Conservation (phyloP, 345 rosid species). For the Pistacia atlantica region DNA sequence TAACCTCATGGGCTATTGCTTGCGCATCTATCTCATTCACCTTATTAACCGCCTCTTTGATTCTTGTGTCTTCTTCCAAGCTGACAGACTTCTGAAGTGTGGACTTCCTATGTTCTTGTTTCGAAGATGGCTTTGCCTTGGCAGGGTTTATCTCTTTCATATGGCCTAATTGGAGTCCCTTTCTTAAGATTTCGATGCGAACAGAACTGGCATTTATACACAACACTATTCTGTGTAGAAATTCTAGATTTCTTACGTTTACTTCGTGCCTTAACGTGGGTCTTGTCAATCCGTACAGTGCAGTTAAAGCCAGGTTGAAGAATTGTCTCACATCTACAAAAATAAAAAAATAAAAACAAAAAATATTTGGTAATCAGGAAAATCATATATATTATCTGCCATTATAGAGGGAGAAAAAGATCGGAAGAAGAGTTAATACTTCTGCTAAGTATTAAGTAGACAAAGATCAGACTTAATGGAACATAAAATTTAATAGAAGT, state of each 20-base stretch:
- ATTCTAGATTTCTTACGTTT: conserved; percentile 34
- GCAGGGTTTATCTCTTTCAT: conserved; percentile 48
- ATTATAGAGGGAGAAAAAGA: neutral
- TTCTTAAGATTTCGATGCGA: conserved; percentile 50
- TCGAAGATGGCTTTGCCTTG: conserved; percentile 18
- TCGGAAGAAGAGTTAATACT: too few species aligned
- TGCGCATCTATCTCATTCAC: conserved; percentile 18
- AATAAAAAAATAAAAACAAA: too few species aligned
- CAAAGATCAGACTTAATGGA: too few species aligned
- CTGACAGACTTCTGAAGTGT: conserved; percentile 12
- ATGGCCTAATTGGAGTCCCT: conserved; percentile 53
- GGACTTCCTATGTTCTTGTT: conserved; percentile 20
- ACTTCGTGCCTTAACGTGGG: conserved; percentile 31
- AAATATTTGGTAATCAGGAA: conserved; percentile 8
- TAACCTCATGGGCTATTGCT: conserved; percentile 14
- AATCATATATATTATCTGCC: neutral
- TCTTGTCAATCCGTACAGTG: conserved; percentile 63
- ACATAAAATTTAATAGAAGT: too few species aligned
- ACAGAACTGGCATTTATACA: conserved; percentile 70
- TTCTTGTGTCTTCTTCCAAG: conserved; percentile 17
- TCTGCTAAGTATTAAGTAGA: too few species aligned
- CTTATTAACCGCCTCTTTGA: conserved; percentile 18
- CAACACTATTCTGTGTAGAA: conserved; percentile 57
- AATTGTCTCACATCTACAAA: conserved; percentile 72
- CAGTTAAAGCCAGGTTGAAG: conserved; percentile 78